Evolutionary conservation across 352 stramenopile genomes (phyloP), one percentile per base, ranked within the genome.

Genomic region (Globisporangium spinosum): DNA sequence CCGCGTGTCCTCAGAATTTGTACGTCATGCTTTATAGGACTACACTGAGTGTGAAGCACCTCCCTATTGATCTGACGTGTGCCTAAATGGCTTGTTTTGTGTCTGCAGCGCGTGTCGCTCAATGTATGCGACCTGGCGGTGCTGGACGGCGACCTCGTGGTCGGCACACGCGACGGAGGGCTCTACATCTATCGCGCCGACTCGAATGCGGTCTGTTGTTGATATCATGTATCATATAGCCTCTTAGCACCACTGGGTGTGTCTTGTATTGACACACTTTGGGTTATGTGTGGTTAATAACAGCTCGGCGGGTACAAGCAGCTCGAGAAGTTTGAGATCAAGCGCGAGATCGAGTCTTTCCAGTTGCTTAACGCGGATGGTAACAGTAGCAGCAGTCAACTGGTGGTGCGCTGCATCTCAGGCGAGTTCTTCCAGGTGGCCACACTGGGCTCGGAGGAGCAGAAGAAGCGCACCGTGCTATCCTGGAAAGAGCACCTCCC

Each of bases 111-210:
- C 51, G 80, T 90, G 23, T 77, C 79, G 5, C 69, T 93, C 2
- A 95, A 93, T 73, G 79, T 91, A 32, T 90, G 85, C 57, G 80
- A 82, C 51, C 68, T 89, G 27, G 74, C 73, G 23, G 51, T 89
- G 32, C 64, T 89, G 9, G 76, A 86, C 40, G 74, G 74, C 7
- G 77, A 86, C 61, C 70, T 95, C 20, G 72, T 91, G 9, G 64
- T 90, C 65, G 83, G 80, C 35, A 93, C 85, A 5, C 77, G 83
- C 58, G 82, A 92, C 35, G 83, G 83, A n/a, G 63, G 76, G 17
- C 75, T 94, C 47, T 69, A 85, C 32, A 71, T 85, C 40, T 93
- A 89, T 64, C 58, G 68, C 57, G 63, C 66, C 1, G 77, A 85
- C 38, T 0, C 65, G 8, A 78, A 74, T 29, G 65, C 64, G 22